Percentiles rank a stretch among this genome's conserved stretches.
Conservation (phyloP, 306 rosid genomes). For the Begonia fuchsioides region DNA sequence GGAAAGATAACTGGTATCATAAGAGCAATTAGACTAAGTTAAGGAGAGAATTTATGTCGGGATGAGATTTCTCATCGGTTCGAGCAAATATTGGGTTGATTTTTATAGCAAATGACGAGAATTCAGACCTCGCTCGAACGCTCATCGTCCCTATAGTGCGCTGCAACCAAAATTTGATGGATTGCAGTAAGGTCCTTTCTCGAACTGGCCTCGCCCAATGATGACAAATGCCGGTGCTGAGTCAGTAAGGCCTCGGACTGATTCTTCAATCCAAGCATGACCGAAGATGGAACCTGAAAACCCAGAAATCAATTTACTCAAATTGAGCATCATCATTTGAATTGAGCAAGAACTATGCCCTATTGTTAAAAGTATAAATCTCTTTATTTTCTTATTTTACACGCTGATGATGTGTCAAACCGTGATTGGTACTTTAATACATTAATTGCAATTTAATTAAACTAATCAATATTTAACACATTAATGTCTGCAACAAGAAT, state of each 20-base stretch:
- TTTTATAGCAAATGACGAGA: background rate
- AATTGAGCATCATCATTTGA: too few relatives aligned
- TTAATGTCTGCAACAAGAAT: too few relatives aligned
- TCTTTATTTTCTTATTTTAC: too few relatives aligned
- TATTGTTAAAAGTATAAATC: too few relatives aligned
- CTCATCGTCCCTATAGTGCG: slow-evolving; percentile 88
- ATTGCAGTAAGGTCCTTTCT: slow-evolving; percentile 99
- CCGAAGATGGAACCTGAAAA: slow-evolving; percentile 64
- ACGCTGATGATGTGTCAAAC: too few relatives aligned
- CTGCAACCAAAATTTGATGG: slow-evolving; percentile 75
- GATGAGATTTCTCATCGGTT: too few relatives aligned
- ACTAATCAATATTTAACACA: too few relatives aligned
- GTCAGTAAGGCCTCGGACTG: slow-evolving; percentile 73
- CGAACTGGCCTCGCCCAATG: slow-evolving; percentile 98
- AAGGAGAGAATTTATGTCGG: background rate
- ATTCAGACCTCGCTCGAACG: slow-evolving; percentile 76
- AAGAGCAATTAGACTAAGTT: background rate
- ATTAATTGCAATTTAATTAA: too few relatives aligned
- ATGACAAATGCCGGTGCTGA: slow-evolving; percentile 85
- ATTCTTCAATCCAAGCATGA: slow-evolving; percentile 82
- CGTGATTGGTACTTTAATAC: too few relatives aligned
- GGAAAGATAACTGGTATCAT: slow-evolving; percentile 75
- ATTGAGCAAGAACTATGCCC: too few relatives aligned
- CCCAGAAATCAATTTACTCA: slow-evolving; percentile 1
- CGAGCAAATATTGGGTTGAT: too few relatives aligned